Evolutionary conservation across 169 alveolate species (phyloP), one percentile per base, ranked within the genome.

Genomic region (Cryptosporidium baileyi): DNA sequence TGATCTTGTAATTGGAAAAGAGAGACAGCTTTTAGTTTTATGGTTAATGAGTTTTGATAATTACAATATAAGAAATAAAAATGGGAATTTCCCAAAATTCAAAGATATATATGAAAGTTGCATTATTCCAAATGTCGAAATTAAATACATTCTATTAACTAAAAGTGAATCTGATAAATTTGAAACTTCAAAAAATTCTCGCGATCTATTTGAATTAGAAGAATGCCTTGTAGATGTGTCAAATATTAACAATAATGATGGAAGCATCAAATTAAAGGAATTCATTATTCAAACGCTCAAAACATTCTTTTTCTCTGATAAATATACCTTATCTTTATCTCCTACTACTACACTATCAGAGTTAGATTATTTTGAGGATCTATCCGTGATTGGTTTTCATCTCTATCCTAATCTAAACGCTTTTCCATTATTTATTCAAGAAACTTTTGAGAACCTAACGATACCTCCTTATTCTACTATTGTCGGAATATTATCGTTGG

Each of bases 61-160:
- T 15, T 65, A 47, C 15, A 22, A 15, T 15, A 51, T 28, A 34
- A 65, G 81, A n/a, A 6, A 34, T 22, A 26, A 34, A 22, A 28
- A 30, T 17, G 63, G 63, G 1, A 40, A 38, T 24, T 65, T 65
- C n/a, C 81, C 62, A 30, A 47, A 22, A 32, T 65, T 32, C 30
- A 26, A 45, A 5, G 81, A 65, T 24, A 26, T 65, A 47, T 15
- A n/a, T n/a, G 81, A 65, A 65, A 65, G 81, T 22, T 13, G 81
- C 30, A 34, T 47, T 5, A 45, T 30, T 17, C 81, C 81, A 19
- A 65, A 65, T 26, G 63, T 65, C 13, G 81, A 65, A 47, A 47
- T 65, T 32, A 65, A 47, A 51, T 65, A 65, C 15, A 24, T 26
- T 3, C 47, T 65, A 28, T 34, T 65, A 34, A 41, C 22, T 19